Evolutionary conservation across 1,284 basidiomycete species (phyloP).

Genomic region (Pterulicium gracile): DNA sequence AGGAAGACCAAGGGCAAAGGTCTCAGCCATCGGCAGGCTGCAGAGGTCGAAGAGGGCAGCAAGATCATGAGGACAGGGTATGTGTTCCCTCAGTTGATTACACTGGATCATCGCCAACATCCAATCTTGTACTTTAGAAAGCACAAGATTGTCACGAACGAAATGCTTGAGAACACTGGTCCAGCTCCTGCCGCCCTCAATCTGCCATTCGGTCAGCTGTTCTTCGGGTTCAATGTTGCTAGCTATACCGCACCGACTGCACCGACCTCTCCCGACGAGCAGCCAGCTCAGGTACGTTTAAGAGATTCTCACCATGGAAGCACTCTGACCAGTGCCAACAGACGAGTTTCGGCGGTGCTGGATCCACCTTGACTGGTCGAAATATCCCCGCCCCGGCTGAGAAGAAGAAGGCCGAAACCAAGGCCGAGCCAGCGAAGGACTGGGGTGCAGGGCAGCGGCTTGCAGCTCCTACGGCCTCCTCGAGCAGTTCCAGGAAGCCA

Average conservation of each 20-base stretch:
- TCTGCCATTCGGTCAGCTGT: slow-evolving; percentile 86
- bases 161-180: slow-evolving; percentile 62
- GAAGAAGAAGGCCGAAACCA: slow-evolving; percentile 34
- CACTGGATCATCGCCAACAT: slow-evolving; percentile 5
- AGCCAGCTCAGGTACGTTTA: slow-evolving; percentile 15
- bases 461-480: slow-evolving; percentile 33
- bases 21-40: slow-evolving; percentile 70
- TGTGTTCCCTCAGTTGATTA: slow-evolving; percentile 20
- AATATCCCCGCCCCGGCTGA: slow-evolving; percentile 19
- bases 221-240: slow-evolving; percentile 83
- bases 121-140: slow-evolving; percentile 37
- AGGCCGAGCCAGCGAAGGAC: slow-evolving; percentile 15
- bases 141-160: slow-evolving; percentile 78
- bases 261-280: slow-evolving; percentile 12
- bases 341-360: slow-evolving; percentile 37
- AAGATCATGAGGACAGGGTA: slow-evolving; percentile 87
- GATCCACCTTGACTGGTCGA: slow-evolving; percentile 43
- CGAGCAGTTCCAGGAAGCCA: slow-evolving; percentile 21
- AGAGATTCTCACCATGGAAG: background rate
- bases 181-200: slow-evolving; percentile 87
- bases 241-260: slow-evolving; percentile 52
- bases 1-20: slow-evolving; percentile 91
- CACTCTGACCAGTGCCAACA: no score
- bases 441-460: slow-evolving; percentile 32
- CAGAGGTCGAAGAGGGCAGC: slow-evolving; percentile 71